Evolutionary conservation across 1,284 basidiomycete genomes (phyloP).

Genomic region (Ganoderma leucocontextum): DNA sequence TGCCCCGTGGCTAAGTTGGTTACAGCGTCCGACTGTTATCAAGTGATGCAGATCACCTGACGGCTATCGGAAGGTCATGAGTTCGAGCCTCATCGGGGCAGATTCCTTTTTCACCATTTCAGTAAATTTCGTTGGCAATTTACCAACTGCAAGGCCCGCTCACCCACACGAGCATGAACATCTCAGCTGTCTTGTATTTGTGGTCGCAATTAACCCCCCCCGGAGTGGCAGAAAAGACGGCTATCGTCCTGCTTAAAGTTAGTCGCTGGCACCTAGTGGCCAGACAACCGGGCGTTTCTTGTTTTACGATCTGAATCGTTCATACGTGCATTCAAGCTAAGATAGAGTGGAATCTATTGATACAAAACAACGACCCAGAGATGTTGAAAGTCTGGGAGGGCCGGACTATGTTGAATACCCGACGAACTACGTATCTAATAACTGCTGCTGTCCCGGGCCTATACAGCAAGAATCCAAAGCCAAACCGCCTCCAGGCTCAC

Average conservation of each 20-base stretch:
- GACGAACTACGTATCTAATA: slow-evolving; percentile 34
- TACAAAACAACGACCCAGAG: slow-evolving; percentile 35
- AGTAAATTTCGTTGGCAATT: neutral
- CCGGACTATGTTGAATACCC: slow-evolving; percentile 41
- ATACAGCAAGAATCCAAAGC: slow-evolving; percentile 16
- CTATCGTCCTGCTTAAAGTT: too few species aligned
- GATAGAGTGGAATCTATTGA: slow-evolving; percentile 37
- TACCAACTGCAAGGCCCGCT: too few species aligned
- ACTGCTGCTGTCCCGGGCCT: slow-evolving; percentile 5
- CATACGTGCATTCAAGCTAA: neutral
- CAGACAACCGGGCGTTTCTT: too few species aligned
- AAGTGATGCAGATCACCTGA: neutral
- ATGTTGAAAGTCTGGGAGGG: slow-evolving; percentile 40
- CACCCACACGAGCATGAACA: too few species aligned
- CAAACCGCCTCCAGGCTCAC: neutral
- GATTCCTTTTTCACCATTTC: slow-evolving; percentile 32
- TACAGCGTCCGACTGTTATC: slow-evolving; percentile 84
- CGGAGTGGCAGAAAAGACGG: too few species aligned
- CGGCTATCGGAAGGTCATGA: slow-evolving; percentile 73
- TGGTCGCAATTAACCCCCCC: too few species aligned
- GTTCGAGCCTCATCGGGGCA: slow-evolving; percentile 80
- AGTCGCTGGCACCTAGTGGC: too few species aligned
- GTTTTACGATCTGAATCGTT: too few species aligned
- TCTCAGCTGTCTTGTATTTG: too few species aligned
- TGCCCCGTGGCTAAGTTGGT: slow-evolving; percentile 87